These are phyloP conservation scores for Xerocomellus chrysenteron DNA, from an alignment of 768 basidiomycete species.

Conservation along the genomic window DNA sequence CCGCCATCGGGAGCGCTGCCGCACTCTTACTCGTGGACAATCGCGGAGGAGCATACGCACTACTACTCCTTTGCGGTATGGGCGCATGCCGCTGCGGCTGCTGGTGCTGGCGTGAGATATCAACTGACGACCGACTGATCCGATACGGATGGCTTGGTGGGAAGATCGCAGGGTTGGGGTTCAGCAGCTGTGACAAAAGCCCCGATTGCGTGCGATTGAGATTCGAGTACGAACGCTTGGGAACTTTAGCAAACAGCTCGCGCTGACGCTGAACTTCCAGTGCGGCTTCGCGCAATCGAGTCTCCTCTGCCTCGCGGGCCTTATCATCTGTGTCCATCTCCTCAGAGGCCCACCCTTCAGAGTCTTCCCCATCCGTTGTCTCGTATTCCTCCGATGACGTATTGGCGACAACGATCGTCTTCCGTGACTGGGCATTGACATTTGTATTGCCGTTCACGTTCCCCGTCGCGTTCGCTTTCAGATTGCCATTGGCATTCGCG, in stretches of 20 bases:
- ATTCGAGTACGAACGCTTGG: conserved; percentile 62
- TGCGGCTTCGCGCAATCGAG: conserved; percentile 50
- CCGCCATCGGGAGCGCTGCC: conserved; percentile 58
- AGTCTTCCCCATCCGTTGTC: conserved; percentile 55
- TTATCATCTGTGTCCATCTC: conserved; percentile 43
- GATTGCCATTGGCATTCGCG: conserved; percentile 4
- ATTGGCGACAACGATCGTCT: conserved; percentile 48
- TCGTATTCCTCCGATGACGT: conserved; percentile 48
- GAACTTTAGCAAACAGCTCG: conserved; percentile 71
- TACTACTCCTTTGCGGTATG: conserved; percentile 28
- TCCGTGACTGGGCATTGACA: conserved; percentile 32
- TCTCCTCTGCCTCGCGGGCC: conserved; percentile 31
- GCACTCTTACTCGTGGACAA: conserved; percentile 55
- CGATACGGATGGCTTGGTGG: conserved; percentile 61
- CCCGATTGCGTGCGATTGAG: conserved; percentile 55
- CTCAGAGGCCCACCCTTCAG: conserved; percentile 64
- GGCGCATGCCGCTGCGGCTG: conserved; percentile 18
- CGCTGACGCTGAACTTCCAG: conserved; percentile 61
- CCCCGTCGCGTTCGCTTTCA: conserved; percentile 11
- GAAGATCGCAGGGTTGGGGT: conserved; percentile 64
- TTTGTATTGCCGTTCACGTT: conserved; percentile 12
- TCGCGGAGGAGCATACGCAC: conserved; percentile 33
- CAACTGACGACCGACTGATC: conserved; percentile 47
- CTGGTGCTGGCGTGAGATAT: conserved; percentile 38
- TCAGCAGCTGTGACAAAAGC: conserved; percentile 65